phyloP scores from a whole-genome alignment of 768 basidiomycete genomes.

The Russula brevipes region DNA sequence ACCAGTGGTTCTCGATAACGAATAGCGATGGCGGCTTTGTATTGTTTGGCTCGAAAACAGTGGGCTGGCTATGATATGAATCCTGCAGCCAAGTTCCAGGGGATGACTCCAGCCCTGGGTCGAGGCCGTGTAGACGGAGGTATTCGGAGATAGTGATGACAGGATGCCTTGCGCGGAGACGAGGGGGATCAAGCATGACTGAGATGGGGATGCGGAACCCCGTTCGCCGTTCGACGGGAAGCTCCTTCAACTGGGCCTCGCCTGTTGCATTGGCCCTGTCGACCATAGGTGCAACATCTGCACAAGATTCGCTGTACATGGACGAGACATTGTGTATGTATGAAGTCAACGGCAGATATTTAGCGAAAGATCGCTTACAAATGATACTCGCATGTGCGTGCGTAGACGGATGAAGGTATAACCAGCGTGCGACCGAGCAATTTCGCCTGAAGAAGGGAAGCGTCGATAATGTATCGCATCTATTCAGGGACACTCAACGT shows the following conservation, averaged over 20 bases:
- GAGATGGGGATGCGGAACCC: slow-evolving; percentile 36
- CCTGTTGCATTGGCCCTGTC: slow-evolving; percentile 41
- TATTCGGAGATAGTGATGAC: slow-evolving; percentile 41
- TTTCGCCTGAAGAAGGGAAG: slow-evolving; percentile 39
- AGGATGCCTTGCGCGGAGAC: slow-evolving; percentile 35
- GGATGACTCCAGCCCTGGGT: slow-evolving; percentile 33
- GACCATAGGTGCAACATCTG: slow-evolving; percentile 40
- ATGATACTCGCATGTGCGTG: slow-evolving; percentile 42
- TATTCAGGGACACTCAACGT: slow-evolving; percentile 21
- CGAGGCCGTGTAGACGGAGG: slow-evolving; percentile 37
- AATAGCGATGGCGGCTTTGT: slow-evolving; percentile 30
- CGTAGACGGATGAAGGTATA: slow-evolving; percentile 43
- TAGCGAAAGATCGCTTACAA: slow-evolving; percentile 29
- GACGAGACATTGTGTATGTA: neutral
- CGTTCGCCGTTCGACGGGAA: slow-evolving; percentile 36
- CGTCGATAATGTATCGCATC: slow-evolving; percentile 48
- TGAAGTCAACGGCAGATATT: neutral
- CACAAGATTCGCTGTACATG: slow-evolving; percentile 32
- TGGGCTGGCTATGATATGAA: slow-evolving; percentile 32
- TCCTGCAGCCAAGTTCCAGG: slow-evolving; percentile 38
- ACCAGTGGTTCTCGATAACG: slow-evolving; percentile 38
- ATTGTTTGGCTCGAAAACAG: slow-evolving; percentile 26
- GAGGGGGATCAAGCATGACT: slow-evolving; percentile 40
- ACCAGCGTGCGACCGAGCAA: slow-evolving; percentile 42
- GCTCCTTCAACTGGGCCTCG: slow-evolving; percentile 38